phyloP scores from a whole-genome alignment of 805 yeast genomes.

The Starmerella davenportii region DNA sequence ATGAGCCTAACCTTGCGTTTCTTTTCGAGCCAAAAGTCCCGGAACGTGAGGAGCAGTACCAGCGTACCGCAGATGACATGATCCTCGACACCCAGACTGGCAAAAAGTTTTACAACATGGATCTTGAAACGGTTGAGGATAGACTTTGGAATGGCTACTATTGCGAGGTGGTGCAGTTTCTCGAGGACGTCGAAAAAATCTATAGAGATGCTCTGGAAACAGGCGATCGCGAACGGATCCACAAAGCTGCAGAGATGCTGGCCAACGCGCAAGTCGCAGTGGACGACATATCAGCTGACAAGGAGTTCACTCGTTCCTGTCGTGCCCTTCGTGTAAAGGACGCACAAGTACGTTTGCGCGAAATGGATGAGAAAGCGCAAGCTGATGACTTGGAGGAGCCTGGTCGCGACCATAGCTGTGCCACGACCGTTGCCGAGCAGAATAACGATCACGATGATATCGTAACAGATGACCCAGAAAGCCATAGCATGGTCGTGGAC shows the following conservation, averaged over 20 bases:
- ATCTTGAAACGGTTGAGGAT: constrained; percentile 82
- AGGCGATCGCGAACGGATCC: constrained; percentile 69
- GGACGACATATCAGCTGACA: constrained; percentile 52
- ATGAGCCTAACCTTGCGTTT: constrained; percentile 54
- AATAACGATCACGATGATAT: neutral
- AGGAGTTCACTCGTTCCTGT: constrained; percentile 61
- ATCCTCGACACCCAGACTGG: constrained; percentile 68
- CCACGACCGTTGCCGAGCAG: neutral
- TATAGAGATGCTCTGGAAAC: constrained; percentile 53
- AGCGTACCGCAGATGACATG: constrained; percentile 41
- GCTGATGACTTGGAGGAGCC: constrained; percentile 5
- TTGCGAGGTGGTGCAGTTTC: constrained; percentile 77
- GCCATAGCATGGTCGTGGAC: neutral
- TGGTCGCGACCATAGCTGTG: too few relatives aligned
- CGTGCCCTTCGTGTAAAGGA: constrained; percentile 31
- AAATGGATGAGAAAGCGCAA: constrained; percentile 10
- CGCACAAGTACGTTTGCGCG: constrained; percentile 15
- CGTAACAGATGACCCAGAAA: neutral
- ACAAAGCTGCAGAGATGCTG: constrained; percentile 79
- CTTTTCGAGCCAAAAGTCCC: constrained; percentile 37
- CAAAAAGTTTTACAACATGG: constrained; percentile 64
- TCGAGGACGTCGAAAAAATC: constrained; percentile 70
- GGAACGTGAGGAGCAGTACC: constrained; percentile 20
- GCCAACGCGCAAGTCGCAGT: constrained; percentile 92
- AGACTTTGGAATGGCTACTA: constrained; percentile 93